Evolutionary conservation across 73 alveolate species (phyloP).

Genomic region (Diophrys appendiculata): DNA sequence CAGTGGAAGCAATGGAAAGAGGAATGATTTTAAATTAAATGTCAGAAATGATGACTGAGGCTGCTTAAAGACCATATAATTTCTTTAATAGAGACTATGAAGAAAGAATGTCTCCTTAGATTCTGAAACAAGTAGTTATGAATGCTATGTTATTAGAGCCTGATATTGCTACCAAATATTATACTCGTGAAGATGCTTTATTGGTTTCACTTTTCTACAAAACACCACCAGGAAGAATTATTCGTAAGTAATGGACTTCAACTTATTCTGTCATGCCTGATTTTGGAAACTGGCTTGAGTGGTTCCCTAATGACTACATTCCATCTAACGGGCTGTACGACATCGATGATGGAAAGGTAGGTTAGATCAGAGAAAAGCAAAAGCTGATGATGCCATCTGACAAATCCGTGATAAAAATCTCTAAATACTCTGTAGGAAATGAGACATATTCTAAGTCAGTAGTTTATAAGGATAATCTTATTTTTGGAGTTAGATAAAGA

Average conservation of each 20-base stretch:
- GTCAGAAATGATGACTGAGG: conserved; percentile 69
- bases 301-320: conserved; percentile 47
- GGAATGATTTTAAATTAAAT: conserved; percentile 55
- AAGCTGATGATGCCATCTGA: conserved; percentile 49
- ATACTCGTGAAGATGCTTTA: conserved; percentile 78
- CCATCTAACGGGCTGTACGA: conserved; percentile 25
- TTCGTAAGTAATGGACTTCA: conserved; percentile 74
- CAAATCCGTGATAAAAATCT: conserved; percentile 35
- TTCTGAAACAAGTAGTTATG: conserved; percentile 61
- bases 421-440: conserved; percentile 34
- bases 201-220: conserved; percentile 67
- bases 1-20: conserved; percentile 80
- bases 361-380: conserved; percentile 26
- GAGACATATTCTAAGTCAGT: conserved; percentile 6
- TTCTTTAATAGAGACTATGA: conserved; percentile 72
- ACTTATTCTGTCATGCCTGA: conserved; percentile 87
- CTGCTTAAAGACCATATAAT: conserved; percentile 64
- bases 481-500: conserved; percentile 28
- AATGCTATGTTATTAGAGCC: conserved; percentile 77
- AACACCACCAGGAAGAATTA: conserved; percentile 57
- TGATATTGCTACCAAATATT: conserved; percentile 62
- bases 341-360: conserved; percentile 58
- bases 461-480: conserved; percentile 46
- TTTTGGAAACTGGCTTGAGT: conserved; percentile 73
- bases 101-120: conserved; percentile 64